Conservation (phyloP, 345 rosid genomes). For the Gossypium arboreum region DNA sequence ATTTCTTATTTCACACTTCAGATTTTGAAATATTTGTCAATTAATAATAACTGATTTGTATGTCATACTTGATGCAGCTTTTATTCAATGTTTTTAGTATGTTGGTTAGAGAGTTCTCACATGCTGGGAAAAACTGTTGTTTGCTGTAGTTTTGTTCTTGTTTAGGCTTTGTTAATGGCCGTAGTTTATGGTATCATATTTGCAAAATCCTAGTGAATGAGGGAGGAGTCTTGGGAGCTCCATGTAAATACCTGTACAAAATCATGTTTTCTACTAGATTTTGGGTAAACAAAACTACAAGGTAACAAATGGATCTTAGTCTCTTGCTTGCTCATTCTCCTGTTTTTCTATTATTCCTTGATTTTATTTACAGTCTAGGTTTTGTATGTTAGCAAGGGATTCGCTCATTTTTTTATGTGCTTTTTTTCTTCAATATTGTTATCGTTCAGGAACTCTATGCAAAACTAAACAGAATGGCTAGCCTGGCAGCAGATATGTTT, state of each 20-base stretch:
- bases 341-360: neutral
- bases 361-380: neutral
- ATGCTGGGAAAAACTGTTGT: neutral
- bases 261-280: neutral
- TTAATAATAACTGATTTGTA: neutral
- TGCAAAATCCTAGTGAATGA: neutral
- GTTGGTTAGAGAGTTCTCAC: neutral
- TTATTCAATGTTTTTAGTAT: neutral
- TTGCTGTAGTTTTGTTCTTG: neutral
- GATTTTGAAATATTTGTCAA: neutral
- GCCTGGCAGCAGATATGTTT: constrained; percentile 91
- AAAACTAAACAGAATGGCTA: constrained; percentile 77
- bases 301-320: neutral
- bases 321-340: neutral
- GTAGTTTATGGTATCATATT: neutral
- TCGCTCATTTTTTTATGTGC: neutral
- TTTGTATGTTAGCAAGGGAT: neutral
- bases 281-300: neutral
- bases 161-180: neutral
- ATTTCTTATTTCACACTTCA: neutral
- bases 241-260: neutral
- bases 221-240: neutral
- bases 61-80: neutral
- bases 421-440: neutral
- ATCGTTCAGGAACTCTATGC: constrained; percentile 73